These are phyloP conservation scores for Dichomitus squalens DNA, from an alignment of 1,284 basidiomycete genomes.

Conservation along the genomic window DNA sequence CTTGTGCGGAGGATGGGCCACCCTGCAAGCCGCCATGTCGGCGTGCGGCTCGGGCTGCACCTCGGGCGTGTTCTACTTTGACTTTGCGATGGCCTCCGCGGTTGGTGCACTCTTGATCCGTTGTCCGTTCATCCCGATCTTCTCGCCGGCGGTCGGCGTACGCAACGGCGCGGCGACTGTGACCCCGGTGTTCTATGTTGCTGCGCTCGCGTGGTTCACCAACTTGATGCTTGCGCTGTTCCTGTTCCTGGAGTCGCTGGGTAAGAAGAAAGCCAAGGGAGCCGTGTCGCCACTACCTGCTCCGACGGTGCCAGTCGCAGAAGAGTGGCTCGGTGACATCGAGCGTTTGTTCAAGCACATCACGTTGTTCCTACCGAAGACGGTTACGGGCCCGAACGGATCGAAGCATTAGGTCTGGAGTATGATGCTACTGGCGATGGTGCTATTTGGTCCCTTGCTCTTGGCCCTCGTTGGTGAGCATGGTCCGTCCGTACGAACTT, in stretches of 20 bases:
- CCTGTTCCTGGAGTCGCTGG: constrained; percentile 66
- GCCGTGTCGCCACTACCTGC: constrained; percentile 31
- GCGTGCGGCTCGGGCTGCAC: constrained; percentile 90
- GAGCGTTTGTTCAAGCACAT: constrained; percentile 50
- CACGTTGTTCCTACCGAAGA: constrained; percentile 54
- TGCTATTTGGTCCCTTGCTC: constrained; percentile 48
- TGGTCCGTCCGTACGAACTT: background rate
- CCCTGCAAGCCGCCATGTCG: constrained; percentile 75
- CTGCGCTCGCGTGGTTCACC: constrained; percentile 46
- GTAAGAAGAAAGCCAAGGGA: constrained; percentile 43
- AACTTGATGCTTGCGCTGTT: constrained; percentile 58
- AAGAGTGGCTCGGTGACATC: constrained; percentile 28
- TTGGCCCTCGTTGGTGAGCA: constrained; percentile 49
- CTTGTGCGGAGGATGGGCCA: constrained; percentile 83
- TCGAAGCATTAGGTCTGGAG: constrained; percentile 54
- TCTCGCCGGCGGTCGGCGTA: constrained; percentile 28
- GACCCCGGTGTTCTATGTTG: constrained; percentile 63
- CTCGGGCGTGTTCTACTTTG: constrained; percentile 72
- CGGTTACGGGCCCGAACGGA: constrained; percentile 36
- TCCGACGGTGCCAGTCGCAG: constrained; percentile 27
- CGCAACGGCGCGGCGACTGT: constrained; percentile 37
- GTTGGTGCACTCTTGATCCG: constrained; percentile 74
- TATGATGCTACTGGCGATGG: constrained; percentile 51
- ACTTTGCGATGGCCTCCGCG: constrained; percentile 73
- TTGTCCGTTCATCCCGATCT: constrained; percentile 47